These are phyloP conservation scores for Epichloe brachyelytri DNA, from an alignment of 2,329 filamentous ascomycete genomes.

Conservation along the genomic window DNA sequence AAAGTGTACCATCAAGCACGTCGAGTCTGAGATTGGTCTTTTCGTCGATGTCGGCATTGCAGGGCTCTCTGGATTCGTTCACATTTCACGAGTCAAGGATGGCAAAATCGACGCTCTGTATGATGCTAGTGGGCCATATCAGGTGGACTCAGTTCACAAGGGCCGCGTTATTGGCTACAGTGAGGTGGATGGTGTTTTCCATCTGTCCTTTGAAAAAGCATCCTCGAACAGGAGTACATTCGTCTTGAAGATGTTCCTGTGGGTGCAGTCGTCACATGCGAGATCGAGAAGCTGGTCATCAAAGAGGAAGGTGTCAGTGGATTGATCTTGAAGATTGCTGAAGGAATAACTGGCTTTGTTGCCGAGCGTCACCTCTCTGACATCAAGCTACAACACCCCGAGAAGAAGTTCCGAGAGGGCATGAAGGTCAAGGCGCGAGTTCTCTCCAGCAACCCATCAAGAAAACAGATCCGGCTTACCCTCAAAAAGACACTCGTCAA, in stretches of 20 bases:
- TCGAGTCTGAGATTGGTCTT: constrained; percentile 68
- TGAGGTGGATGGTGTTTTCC: constrained; percentile 70
- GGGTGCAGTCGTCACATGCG: constrained; percentile 68
- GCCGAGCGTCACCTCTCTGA: constrained; percentile 83
- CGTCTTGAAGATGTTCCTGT: constrained; percentile 82
- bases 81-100: constrained; percentile 87
- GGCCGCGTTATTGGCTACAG: constrained; percentile 81
- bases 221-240: constrained; percentile 80
- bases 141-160: constrained; percentile 63
- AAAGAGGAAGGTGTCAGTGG: constrained; percentile 67
- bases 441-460: constrained; percentile 62
- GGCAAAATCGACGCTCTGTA: constrained; percentile 77
- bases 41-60: constrained; percentile 55
- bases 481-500: constrained; percentile 92
- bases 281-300: constrained; percentile 72
- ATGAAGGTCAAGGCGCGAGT: constrained; percentile 76
- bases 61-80: constrained; percentile 74
- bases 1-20: constrained; percentile 64
- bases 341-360: constrained; percentile 81
- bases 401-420: constrained; percentile 89
- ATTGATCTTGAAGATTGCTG: constrained; percentile 69
- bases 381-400: constrained; percentile 74
- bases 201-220: constrained; percentile 71
- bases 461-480: constrained; percentile 72
- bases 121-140: constrained; percentile 63